Evolutionary conservation across 495 filamentous ascomycete genomes (phyloP).

Genomic region (Monascus purpureus): DNA sequence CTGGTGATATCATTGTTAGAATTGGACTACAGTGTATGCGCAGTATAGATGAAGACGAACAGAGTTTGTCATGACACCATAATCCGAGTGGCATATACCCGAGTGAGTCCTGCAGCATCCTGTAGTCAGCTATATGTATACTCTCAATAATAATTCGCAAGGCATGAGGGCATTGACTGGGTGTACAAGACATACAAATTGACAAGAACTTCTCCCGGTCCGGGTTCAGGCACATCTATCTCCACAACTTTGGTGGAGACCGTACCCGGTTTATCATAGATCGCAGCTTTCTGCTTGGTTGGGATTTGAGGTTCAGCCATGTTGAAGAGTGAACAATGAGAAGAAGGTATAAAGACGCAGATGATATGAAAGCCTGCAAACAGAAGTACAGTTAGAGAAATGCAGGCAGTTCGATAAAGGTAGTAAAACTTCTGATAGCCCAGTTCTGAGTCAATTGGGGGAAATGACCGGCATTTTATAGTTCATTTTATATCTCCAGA

Average conservation of each 20-base stretch:
- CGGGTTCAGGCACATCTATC: slow-evolving; percentile 52
- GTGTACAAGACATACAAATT: slow-evolving; percentile 35
- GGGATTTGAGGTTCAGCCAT: slow-evolving; percentile 33
- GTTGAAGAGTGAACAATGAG: background rate
- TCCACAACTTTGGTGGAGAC: slow-evolving; percentile 56
- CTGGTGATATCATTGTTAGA: slow-evolving; percentile 6
- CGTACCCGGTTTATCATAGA: slow-evolving; percentile 56
- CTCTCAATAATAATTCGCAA: too few species aligned
- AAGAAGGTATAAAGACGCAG: background rate
- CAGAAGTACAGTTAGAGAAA: too few species aligned
- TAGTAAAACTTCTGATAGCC: too few species aligned
- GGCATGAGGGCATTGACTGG: slow-evolving; percentile 1
- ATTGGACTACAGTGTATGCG: background rate
- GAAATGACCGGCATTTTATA: too few species aligned
- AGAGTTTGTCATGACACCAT: slow-evolving; percentile 44
- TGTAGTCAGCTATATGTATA: slow-evolving; percentile 7
- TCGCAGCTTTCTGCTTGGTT: slow-evolving; percentile 49
- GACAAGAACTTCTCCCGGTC: slow-evolving; percentile 49
- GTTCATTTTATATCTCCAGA: too few species aligned
- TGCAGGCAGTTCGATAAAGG: too few species aligned
- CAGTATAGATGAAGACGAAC: too few species aligned
- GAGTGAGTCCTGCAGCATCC: slow-evolving; percentile 40
- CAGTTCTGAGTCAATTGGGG: too few species aligned
- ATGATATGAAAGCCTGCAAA: too few species aligned
- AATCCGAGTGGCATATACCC: slow-evolving; percentile 59